phyloP scores from a whole-genome alignment of 2,329 filamentous ascomycete genomes.

The Paraconiothyrium sp. region DNA sequence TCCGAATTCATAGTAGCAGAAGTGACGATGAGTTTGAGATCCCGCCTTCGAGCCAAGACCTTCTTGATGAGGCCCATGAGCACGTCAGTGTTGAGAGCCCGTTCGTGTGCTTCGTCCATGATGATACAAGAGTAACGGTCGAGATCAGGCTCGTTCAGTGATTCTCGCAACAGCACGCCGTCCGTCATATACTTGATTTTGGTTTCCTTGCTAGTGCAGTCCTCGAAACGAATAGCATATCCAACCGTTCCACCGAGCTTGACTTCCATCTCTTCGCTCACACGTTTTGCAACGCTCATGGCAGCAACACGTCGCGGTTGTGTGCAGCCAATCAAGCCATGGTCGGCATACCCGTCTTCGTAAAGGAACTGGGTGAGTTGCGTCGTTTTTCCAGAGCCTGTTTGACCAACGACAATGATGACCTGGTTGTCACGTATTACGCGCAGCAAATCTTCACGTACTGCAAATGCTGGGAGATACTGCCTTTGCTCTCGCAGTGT shows the following conservation, averaged over 20 bases:
- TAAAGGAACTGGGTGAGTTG: slow-evolving; percentile 96
- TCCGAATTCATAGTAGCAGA: slow-evolving; percentile 99
- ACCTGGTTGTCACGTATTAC: slow-evolving; percentile 98
- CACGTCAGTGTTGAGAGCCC: slow-evolving; percentile 95
- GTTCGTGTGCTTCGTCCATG: slow-evolving; percentile 99
- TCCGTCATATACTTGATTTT: slow-evolving; percentile 99
- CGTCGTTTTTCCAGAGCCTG: slow-evolving; percentile 96
- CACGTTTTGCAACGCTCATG: slow-evolving; percentile 98
- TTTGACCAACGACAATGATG: slow-evolving; percentile 95
- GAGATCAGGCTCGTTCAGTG: slow-evolving; percentile 88
- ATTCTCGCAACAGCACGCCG: slow-evolving; percentile 91
- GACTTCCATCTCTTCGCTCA: slow-evolving; percentile 98
- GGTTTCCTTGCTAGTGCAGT: slow-evolving; percentile 95
- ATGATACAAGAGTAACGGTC: slow-evolving; percentile 98
- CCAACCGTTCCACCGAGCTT: slow-evolving; percentile 87
- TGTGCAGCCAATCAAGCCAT: slow-evolving; percentile 93
- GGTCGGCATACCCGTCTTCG: slow-evolving; percentile 90
- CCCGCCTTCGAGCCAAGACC: slow-evolving; percentile 85
- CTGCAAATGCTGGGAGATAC: slow-evolving; percentile 93
- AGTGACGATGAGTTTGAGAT: slow-evolving; percentile 95
- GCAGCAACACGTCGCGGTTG: slow-evolving; percentile 96
- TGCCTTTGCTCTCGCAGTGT: slow-evolving; percentile 89
- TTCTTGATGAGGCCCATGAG: slow-evolving; percentile 98
- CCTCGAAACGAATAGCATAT: slow-evolving; percentile 97
- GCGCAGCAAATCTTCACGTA: slow-evolving; percentile 88